These are phyloP conservation scores for Fagopyrum esculentum DNA, from an alignment of 148 eudicot genomes.

Conservation along the genomic window DNA sequence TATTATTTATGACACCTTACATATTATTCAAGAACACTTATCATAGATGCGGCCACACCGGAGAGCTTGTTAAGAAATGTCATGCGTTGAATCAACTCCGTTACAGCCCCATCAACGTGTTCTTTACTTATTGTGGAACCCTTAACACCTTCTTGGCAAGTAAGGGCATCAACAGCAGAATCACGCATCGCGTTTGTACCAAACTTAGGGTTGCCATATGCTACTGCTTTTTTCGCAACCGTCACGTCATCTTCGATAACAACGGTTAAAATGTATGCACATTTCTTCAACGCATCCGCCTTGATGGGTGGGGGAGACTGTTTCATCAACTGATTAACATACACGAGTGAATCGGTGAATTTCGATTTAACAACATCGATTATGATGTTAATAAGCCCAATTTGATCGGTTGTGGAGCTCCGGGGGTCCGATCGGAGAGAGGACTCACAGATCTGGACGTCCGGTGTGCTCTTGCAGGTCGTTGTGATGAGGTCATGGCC, in stretches of 20 bases:
- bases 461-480: slow-evolving; percentile 26
- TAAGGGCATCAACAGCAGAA: slow-evolving; percentile 28
- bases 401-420: slow-evolving; percentile 22
- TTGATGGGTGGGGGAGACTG: slow-evolving; percentile 19
- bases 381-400: slow-evolving; percentile 24
- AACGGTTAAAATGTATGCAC: slow-evolving; percentile 9
- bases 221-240: slow-evolving; percentile 21
- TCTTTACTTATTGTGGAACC: too few species aligned
- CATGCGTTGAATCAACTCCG: slow-evolving; percentile 13
- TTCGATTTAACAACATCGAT: slow-evolving; percentile 26
- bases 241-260: slow-evolving; percentile 20
- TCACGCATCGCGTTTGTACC: slow-evolving; percentile 34
- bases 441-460: slow-evolving; percentile 24
- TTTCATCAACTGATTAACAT: slow-evolving; percentile 11
- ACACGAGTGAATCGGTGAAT: slow-evolving; percentile 18
- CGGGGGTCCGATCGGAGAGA: slow-evolving; percentile 31
- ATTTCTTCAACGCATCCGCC: slow-evolving; percentile 16
- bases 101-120: too few species aligned
- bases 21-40: neutral
- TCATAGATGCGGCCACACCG: slow-evolving; percentile 31
- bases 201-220: slow-evolving; percentile 28
- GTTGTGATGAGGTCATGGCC: slow-evolving; percentile 23
- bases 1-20: too few species aligned
- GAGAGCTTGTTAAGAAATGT: slow-evolving; percentile 19
- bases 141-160: slow-evolving; percentile 2